phyloP scores from a whole-genome alignment of 129 eudicot species.

The Gnaphalium uliginosum region DNA sequence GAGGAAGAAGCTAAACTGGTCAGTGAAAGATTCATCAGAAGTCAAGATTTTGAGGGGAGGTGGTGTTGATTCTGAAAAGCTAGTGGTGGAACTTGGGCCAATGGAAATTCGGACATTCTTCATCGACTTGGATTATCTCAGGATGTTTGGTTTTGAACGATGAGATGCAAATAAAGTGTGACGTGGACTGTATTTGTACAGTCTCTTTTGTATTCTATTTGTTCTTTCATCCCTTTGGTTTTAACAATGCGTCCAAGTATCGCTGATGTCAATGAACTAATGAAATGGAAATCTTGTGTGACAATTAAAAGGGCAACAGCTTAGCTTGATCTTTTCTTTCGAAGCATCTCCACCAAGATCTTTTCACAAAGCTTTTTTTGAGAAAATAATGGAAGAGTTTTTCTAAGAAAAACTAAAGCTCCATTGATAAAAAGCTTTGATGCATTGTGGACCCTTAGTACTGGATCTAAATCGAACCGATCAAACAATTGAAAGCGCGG shows the following conservation, averaged over 20 bases:
- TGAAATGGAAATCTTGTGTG: background rate
- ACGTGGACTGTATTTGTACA: conserved; percentile 2
- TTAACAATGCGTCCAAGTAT: background rate
- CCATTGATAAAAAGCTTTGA: no score
- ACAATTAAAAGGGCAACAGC: background rate
- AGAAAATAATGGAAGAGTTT: no score
- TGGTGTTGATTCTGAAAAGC: conserved; percentile 58
- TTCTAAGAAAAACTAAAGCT: no score
- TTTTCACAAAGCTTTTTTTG: no score
- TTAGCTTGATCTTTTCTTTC: background rate
- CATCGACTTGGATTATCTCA: conserved; percentile 44
- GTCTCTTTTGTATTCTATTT: background rate
- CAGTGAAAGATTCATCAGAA: conserved; percentile 45
- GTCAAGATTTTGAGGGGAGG: conserved; percentile 59
- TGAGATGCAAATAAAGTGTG: background rate
- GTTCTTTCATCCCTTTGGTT: background rate
- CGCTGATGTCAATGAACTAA: background rate
- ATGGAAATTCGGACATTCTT: conserved; percentile 88
- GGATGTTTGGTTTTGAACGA: conserved; percentile 41
- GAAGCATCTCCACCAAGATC: no score
- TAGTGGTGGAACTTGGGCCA: conserved; percentile 81
- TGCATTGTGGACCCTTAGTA: no score
- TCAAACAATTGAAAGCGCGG: no score
- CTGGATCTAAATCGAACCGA: no score
- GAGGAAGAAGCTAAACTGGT: conserved; percentile 74